Percentiles rank a stretch among this genome's conserved stretches.
Evolutionary conservation across 2,329 filamentous ascomycete species (phyloP).

Genomic region (Colletotrichum tanaceti): DNA sequence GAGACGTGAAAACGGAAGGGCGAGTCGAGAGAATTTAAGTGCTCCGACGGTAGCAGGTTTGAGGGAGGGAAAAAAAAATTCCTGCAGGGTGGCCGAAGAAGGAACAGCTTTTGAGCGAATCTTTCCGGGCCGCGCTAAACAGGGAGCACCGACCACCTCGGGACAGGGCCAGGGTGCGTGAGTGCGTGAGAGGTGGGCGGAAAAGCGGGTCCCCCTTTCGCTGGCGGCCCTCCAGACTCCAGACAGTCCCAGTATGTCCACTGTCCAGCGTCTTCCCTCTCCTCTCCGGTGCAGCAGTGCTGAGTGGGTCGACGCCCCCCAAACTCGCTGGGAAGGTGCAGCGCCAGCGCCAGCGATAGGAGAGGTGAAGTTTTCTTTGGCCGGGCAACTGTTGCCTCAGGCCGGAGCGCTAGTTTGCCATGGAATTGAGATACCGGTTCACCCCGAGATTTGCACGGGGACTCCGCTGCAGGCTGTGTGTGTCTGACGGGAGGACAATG

Average conservation of each 20-base stretch:
- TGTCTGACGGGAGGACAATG: background rate
- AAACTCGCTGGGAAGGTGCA: constrained; percentile 36
- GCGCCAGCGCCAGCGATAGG: background rate
- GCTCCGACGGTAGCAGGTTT: constrained; percentile 58
- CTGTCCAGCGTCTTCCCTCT: constrained; percentile 11
- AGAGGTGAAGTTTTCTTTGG: constrained; percentile 21
- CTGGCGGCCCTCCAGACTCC: constrained; percentile 20
- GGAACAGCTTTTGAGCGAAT: constrained; percentile 65
- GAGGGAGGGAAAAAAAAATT: constrained; percentile 66
- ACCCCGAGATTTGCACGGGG: constrained; percentile 42
- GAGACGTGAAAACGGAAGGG: constrained; percentile 57
- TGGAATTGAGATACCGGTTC: constrained; percentile 42
- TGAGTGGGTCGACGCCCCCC: constrained; percentile 32
- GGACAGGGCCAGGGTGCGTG: constrained; percentile 35
- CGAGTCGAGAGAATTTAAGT: constrained; percentile 41
- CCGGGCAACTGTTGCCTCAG: constrained; percentile 40
- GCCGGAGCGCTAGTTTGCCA: constrained; percentile 39
- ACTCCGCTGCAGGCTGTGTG: constrained; percentile 31
- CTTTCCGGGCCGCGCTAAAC: constrained; percentile 57
- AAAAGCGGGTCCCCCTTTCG: constrained; percentile 42
- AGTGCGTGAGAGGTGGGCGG: constrained; percentile 41
- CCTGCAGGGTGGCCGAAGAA: constrained; percentile 54
- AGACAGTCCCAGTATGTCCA: constrained; percentile 12
- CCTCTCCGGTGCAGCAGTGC: no score
- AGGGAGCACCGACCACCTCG: constrained; percentile 38